Conservation (phyloP, 768 basidiomycete genomes). For the Termitomyces sp. region DNA sequence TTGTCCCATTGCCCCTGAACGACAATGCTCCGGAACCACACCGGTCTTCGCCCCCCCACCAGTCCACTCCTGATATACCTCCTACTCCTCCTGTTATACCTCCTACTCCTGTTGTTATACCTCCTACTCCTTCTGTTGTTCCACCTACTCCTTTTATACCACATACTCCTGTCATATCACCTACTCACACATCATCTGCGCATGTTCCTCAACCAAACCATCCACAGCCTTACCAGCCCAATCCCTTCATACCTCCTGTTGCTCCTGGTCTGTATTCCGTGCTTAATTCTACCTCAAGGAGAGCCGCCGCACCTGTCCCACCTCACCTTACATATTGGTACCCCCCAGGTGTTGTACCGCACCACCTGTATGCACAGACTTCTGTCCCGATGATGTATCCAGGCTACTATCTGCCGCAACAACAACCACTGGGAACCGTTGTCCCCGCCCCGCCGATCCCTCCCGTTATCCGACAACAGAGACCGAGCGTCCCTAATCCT, state of each 20-base stretch:
- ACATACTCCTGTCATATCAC: background rate
- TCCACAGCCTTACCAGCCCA: background rate
- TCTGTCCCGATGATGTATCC: background rate
- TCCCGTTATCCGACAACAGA: background rate
- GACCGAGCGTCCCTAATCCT: background rate
- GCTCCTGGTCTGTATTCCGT: background rate
- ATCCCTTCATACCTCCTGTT: background rate
- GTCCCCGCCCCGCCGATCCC: slow-evolving; percentile 3
- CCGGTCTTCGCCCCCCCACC: background rate
- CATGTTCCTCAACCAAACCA: background rate
- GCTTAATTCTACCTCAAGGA: background rate
- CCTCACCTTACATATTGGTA: background rate
- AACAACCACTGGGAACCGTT: background rate
- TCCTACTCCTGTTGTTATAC: background rate
- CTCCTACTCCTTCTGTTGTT: background rate
- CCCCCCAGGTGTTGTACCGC: background rate
- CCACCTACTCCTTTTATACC: no score
- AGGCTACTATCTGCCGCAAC: background rate
- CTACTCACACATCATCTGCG: no score
- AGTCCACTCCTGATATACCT: no score
- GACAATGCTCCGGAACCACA: no score
- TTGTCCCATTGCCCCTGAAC: background rate
- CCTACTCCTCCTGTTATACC: no score
- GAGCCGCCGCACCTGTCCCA: background rate
- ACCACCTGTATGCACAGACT: background rate